Evolutionary conservation across 2,329 filamentous ascomycete species (phyloP).

Genomic region (Aspergillus persii): DNA sequence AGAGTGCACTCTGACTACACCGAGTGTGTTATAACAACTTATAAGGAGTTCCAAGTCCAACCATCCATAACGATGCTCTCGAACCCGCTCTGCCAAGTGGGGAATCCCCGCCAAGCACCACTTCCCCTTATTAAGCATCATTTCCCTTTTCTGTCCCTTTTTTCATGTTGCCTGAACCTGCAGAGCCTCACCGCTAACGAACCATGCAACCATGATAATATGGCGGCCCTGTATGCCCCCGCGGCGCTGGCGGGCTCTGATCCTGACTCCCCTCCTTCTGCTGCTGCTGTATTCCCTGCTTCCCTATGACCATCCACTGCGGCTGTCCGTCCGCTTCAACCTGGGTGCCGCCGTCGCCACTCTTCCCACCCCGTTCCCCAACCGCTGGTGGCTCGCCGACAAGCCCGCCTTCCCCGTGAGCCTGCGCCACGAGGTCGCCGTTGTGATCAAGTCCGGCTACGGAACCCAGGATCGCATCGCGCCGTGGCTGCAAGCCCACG

Average conservation of each 20-base stretch:
- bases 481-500: slow-evolving; percentile 5
- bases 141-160: background rate
- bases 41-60: no score
- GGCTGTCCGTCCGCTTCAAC: slow-evolving; percentile 3
- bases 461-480: slow-evolving; percentile 1
- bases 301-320: slow-evolving; percentile 1
- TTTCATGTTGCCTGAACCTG: background rate
- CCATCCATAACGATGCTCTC: no score
- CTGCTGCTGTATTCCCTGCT: background rate
- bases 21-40: no score
- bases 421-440: slow-evolving; percentile 1
- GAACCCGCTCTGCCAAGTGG: background rate
- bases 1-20: no score
- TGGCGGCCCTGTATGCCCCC: background rate
- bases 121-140: background rate
- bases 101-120: background rate
- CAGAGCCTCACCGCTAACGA: background rate
- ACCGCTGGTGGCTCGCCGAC: slow-evolving; percentile 1
- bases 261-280: background rate
- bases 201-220: slow-evolving; percentile 2
- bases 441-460: slow-evolving; percentile 4
- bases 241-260: background rate
- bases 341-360: background rate
- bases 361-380: background rate
- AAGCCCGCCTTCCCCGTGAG: background rate